Conservation (phyloP, 1,139 yeast genomes). For the Maudiozyma humilis region DNA sequence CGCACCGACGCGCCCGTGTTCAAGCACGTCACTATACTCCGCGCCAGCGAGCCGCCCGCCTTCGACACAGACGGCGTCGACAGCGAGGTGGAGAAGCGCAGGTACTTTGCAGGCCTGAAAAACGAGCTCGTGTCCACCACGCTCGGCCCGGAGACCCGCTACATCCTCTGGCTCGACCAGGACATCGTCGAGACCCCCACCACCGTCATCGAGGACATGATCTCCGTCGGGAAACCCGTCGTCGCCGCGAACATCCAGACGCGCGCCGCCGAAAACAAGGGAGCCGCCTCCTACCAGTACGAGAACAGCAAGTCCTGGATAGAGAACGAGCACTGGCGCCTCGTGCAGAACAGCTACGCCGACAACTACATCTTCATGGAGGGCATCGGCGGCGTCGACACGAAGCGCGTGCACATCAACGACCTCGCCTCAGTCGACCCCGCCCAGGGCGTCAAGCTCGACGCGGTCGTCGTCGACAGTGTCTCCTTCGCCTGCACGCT, state of each 20-base stretch:
- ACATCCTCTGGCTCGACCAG: slow-evolving; percentile 93
- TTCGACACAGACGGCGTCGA: slow-evolving; percentile 63
- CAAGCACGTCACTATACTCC: slow-evolving; percentile 74
- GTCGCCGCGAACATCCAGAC: slow-evolving; percentile 62
- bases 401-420: not conserved
- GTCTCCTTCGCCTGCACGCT: slow-evolving; percentile 95
- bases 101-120: slow-evolving; percentile 86
- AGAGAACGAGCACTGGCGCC: slow-evolving; percentile 69
- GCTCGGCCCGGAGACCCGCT: slow-evolving; percentile 73
- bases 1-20: slow-evolving; percentile 43
- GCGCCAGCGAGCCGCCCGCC: slow-evolving; percentile 50
- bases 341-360: not conserved
- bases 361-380: not conserved
- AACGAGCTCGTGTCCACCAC: slow-evolving; percentile 85
- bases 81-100: slow-evolving; percentile 76
- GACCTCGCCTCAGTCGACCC: not conserved
- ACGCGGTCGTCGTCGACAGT: slow-evolving; percentile 81
- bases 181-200: slow-evolving; percentile 82
- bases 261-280: slow-evolving; percentile 57
- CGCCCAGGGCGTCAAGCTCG: slow-evolving; percentile 43
- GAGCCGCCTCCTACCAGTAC: slow-evolving; percentile 64
- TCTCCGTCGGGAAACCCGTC: slow-evolving; percentile 72
- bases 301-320: slow-evolving; percentile 78
- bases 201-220: slow-evolving; percentile 75
- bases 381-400: not conserved